These are phyloP conservation scores for Neofusicoccum cordaticola DNA, from an alignment of 2,329 filamentous ascomycete species.

Conservation along the genomic window DNA sequence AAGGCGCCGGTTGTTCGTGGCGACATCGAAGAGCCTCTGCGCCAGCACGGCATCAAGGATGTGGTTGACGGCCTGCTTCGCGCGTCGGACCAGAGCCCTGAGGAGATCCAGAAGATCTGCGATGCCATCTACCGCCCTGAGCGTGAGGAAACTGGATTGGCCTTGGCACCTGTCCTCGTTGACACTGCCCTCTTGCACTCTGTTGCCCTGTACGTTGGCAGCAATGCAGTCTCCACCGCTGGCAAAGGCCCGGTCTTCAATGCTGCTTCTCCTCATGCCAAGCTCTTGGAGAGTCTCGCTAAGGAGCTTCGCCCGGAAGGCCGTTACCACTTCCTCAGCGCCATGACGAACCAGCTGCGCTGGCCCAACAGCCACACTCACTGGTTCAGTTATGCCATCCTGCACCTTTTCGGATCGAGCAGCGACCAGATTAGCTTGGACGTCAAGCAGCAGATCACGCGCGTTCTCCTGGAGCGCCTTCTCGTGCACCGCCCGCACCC, in stretches of 20 bases:
- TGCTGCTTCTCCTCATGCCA: constrained; percentile 63
- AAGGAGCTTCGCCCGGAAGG: constrained; percentile 73
- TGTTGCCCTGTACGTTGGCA: constrained; percentile 77
- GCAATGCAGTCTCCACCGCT: constrained; percentile 63
- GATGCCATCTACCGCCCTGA: constrained; percentile 65
- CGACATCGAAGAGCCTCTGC: constrained; percentile 55
- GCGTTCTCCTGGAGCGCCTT: constrained; percentile 82
- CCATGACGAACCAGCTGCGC: constrained; percentile 87
- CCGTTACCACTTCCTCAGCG: constrained; percentile 78
- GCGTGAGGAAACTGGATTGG: constrained; percentile 61
- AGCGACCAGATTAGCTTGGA: constrained; percentile 67
- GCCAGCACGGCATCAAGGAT: constrained; percentile 52
- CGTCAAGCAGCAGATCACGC: constrained; percentile 85
- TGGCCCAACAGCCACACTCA: constrained; percentile 87
- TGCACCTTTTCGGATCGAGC: constrained; percentile 70
- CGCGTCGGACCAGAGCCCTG: constrained; percentile 60
- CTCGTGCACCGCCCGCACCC: constrained; percentile 89
- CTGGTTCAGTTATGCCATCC: constrained; percentile 83
- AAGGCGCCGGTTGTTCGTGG: constrained; percentile 64
- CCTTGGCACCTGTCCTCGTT: constrained; percentile 64
- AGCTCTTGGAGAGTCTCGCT: constrained; percentile 71
- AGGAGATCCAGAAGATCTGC: constrained; percentile 72
- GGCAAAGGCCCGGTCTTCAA: constrained; percentile 64
- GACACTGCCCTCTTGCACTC: constrained; percentile 74
- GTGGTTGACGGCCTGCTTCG: constrained; percentile 53